Evolutionary conservation across 2,329 filamentous ascomycete genomes (phyloP).

Genomic region (Trichoderma harzianum): DNA sequence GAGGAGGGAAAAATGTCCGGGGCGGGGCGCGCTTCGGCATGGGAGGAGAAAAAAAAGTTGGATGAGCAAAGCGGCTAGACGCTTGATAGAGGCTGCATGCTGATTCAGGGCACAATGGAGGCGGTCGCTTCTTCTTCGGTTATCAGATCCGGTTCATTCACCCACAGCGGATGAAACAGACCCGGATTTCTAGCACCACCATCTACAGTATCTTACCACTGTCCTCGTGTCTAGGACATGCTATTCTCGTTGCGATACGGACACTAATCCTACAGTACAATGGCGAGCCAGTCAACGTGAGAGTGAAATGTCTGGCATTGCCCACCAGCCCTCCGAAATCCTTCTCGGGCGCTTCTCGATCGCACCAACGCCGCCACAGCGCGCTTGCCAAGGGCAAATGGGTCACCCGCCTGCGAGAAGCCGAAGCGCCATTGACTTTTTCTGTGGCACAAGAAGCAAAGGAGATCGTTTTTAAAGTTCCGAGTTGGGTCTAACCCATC

Average conservation of each 20-base stretch:
- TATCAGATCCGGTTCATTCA: neutral
- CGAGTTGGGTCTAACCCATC: conserved; percentile 10
- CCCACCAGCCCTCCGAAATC: neutral
- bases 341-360: conserved; percentile 7
- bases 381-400: conserved; percentile 2
- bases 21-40: conserved; percentile 15
- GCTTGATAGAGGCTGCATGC: neutral
- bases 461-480: neutral
- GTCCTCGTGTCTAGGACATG: neutral
- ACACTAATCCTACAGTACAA: neutral
- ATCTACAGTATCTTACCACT: neutral
- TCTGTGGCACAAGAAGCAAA: neutral
- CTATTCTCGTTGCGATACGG: neutral
- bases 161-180: neutral
- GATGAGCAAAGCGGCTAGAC: neutral
- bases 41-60: neutral
- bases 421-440: conserved; percentile 4
- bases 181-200: neutral
- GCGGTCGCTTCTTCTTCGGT: neutral
- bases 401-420: conserved; percentile 17
- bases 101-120: neutral
- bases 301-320: neutral
- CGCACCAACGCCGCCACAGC: neutral
- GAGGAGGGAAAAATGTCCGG: conserved; percentile 14
- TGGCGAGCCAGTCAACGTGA: neutral